phyloP scores from a whole-genome alignment of 169 alveolate species.

The Eimeria nieschulzi region DNA sequence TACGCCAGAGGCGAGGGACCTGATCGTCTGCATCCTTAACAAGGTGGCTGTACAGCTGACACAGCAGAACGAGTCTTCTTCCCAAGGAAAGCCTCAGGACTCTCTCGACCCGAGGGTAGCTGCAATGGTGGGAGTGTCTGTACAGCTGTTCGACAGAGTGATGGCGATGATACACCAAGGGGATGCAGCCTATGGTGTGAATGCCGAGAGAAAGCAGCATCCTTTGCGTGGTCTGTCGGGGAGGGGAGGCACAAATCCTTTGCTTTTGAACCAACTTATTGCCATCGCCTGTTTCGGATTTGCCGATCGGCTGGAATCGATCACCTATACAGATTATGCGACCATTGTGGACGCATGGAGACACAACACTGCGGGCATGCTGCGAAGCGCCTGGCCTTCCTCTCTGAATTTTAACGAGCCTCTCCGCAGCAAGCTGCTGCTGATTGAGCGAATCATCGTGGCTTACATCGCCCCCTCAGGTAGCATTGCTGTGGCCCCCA shows the following conservation, averaged over 20 bases:
- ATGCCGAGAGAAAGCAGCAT: constrained; percentile 54
- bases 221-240: constrained; percentile 19
- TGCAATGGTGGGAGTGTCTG: constrained; percentile 40
- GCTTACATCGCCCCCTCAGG: constrained; percentile 59
- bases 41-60: constrained; percentile 65
- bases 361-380: constrained; percentile 34
- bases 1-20: constrained; percentile 58
- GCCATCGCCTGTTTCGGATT: constrained; percentile 60
- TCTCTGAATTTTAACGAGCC: not conserved
- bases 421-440: constrained; percentile 34
- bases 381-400: constrained; percentile 34
- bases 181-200: constrained; percentile 41
- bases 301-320: constrained; percentile 61
- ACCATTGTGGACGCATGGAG: constrained; percentile 51
- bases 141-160: constrained; percentile 60
- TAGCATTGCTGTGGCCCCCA: constrained; percentile 56
- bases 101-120: constrained; percentile 59
- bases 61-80: not conserved
- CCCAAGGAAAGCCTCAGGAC: constrained; percentile 30
- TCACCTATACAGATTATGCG: constrained; percentile 40
- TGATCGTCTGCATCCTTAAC: constrained; percentile 42
- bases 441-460: constrained; percentile 26
- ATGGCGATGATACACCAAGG: constrained; percentile 39
- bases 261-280: constrained; percentile 45
- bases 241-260: not conserved